A percentile compares a stretch with the other conserved stretches of the same genome.
Evolutionary conservation across 2,329 filamentous ascomycete genomes (phyloP).

Genomic region (Arthrobotrys megalospora): DNA sequence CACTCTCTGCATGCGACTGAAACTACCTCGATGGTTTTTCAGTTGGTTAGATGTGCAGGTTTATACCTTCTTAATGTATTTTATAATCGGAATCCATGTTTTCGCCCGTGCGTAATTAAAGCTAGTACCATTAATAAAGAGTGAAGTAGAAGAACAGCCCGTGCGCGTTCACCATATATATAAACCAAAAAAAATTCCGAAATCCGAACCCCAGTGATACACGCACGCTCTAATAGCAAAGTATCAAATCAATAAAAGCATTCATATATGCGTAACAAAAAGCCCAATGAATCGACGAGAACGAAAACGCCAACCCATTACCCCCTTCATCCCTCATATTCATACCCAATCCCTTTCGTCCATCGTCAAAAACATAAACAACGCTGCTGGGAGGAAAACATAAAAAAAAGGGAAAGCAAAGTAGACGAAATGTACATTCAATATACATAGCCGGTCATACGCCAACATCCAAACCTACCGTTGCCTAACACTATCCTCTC

Average conservation of each 20-base stretch:
- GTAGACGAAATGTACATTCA: not conserved
- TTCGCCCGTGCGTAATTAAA: too few relatives aligned
- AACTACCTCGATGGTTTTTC: not conserved
- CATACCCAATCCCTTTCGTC: constrained; percentile 9
- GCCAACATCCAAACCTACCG: not conserved
- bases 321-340: constrained; percentile 11
- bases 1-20: not conserved
- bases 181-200: too few relatives aligned
- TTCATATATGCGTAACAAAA: not conserved
- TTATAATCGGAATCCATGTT: not conserved
- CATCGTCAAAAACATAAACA: constrained; percentile 8
- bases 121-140: too few relatives aligned
- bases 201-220: too few relatives aligned
- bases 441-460: constrained; percentile 6
- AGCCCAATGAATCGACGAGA: not conserved
- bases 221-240: not conserved
- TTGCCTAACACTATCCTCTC: constrained; percentile 1
- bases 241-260: constrained; percentile 2
- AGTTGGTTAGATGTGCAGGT: not conserved
- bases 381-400: not conserved
- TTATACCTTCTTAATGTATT: constrained; percentile 25
- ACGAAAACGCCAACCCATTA: constrained; percentile 10
- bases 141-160: too few relatives aligned
- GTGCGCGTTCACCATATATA: too few relatives aligned
- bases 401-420: not conserved